Evolutionary conservation across 768 basidiomycete species (phyloP).

Genomic region (Lentinula guzmanii): DNA sequence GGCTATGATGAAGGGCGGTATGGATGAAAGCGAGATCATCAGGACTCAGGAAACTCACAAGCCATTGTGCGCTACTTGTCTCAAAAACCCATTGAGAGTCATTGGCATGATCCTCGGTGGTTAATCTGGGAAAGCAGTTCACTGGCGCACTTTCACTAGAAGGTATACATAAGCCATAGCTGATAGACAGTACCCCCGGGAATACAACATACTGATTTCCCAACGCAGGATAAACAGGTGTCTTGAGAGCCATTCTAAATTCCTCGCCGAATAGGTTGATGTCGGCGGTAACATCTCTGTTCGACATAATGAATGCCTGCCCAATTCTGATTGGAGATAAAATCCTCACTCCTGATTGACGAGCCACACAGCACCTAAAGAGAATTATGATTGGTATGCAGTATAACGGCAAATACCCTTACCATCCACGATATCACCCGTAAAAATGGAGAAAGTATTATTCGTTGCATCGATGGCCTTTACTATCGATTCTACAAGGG

Average conservation of each 20-base stretch:
- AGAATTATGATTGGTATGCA: background rate
- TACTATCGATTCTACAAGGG: conserved; percentile 46
- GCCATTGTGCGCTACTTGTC: conserved; percentile 42
- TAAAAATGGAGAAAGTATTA: conserved; percentile 51
- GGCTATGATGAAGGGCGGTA: conserved; percentile 21
- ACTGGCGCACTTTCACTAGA: conserved; percentile 53
- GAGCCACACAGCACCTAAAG: conserved; percentile 45
- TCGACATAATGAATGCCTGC: background rate
- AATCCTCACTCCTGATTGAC: conserved; percentile 32
- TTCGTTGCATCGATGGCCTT: conserved; percentile 29
- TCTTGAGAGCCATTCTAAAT: conserved; percentile 31
- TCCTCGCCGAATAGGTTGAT: conserved; percentile 41
- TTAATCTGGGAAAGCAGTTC: conserved; percentile 51
- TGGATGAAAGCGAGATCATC: background rate
- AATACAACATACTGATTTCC: conserved; percentile 43
- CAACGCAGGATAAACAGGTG: conserved; percentile 44
- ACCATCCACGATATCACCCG: conserved; percentile 63
- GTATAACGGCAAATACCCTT: background rate
- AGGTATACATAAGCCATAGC: background rate
- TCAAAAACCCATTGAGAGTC: conserved; percentile 53
- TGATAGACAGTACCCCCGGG: background rate
- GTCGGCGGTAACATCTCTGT: conserved; percentile 38
- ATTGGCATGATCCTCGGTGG: conserved; percentile 24
- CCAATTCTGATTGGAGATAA: background rate
- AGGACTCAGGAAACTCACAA: conserved; percentile 19